These are phyloP conservation scores for Ophiosphaerella herpotricha DNA, from an alignment of 2,329 filamentous ascomycete species.

Conservation along the genomic window DNA sequence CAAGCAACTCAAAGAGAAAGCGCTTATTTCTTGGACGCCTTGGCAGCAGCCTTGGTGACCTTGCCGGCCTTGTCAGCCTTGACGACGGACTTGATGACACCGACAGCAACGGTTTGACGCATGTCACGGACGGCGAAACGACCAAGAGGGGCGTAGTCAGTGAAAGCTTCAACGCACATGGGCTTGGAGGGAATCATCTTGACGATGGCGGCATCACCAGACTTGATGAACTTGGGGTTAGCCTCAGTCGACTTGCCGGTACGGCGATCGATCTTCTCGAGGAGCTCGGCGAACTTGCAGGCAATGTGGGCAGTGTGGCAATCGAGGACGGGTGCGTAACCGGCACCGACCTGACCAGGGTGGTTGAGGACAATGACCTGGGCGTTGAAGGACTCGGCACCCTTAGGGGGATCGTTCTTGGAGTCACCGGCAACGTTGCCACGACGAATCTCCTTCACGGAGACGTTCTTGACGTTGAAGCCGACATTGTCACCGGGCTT, in stretches of 20 bases:
- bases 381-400: constrained; percentile 92
- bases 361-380: constrained; percentile 99
- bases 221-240: constrained; percentile 99
- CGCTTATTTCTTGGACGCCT: constrained; percentile 51
- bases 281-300: constrained; percentile 99
- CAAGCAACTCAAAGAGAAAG: constrained; percentile 34
- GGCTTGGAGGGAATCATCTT: constrained; percentile 99
- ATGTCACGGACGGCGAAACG: constrained; percentile 99
- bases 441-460: constrained; percentile 99
- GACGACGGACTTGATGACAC: constrained; percentile 79
- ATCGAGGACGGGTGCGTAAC: constrained; percentile 98
- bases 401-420: constrained; percentile 97
- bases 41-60: constrained; percentile 56
- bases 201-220: constrained; percentile 99
- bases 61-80: constrained; percentile 57
- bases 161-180: constrained; percentile 99
- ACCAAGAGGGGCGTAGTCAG: constrained; percentile 98
- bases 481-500: constrained; percentile 98
- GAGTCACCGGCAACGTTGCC: constrained; percentile 99
- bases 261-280: constrained; percentile 99
- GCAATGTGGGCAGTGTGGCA: constrained; percentile 99
- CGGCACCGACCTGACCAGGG: constrained; percentile 98
- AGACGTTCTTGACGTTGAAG: constrained; percentile 99
- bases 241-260: constrained; percentile 96
- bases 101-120: constrained; percentile 79